Conservation (phyloP, 2,329 filamentous ascomycete genomes). For the Xylariaceae sp. region DNA sequence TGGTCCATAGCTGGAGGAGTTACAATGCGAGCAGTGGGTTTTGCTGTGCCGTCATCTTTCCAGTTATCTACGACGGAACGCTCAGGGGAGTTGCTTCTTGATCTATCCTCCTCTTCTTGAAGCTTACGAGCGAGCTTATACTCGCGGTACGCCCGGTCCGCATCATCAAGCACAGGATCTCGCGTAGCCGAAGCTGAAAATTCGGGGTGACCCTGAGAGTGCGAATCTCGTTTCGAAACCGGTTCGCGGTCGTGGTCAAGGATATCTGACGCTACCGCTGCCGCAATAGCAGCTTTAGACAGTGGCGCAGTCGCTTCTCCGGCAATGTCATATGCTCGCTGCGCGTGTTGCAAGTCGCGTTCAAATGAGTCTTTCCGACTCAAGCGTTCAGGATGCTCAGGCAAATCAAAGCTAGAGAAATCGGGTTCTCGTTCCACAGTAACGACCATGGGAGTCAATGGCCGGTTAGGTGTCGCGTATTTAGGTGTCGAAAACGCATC, state of each 20-base stretch:
- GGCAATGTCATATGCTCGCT: slow-evolving; percentile 42
- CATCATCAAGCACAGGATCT: slow-evolving; percentile 53
- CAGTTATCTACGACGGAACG: slow-evolving; percentile 55
- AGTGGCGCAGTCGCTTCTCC: slow-evolving; percentile 47
- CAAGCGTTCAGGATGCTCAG: slow-evolving; percentile 31
- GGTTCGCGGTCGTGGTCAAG: slow-evolving; percentile 31
- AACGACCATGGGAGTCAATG: slow-evolving; percentile 47
- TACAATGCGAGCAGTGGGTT: slow-evolving; percentile 42
- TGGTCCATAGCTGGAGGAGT: slow-evolving; percentile 49
- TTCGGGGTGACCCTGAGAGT: slow-evolving; percentile 33
- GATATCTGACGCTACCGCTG: slow-evolving; percentile 42
- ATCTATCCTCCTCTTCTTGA: slow-evolving; percentile 50
- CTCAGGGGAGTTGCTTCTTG: slow-evolving; percentile 48
- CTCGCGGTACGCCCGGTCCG: slow-evolving; percentile 56
- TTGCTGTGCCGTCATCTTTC: slow-evolving; percentile 36
- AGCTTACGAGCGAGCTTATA: slow-evolving; percentile 50
- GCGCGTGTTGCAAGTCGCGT: slow-evolving; percentile 42
- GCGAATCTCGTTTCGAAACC: slow-evolving; percentile 32
- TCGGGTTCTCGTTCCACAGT: slow-evolving; percentile 53
- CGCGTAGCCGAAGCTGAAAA: slow-evolving; percentile 25
- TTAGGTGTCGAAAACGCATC: slow-evolving; percentile 48
- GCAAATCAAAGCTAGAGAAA: slow-evolving; percentile 34
- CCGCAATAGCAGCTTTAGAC: slow-evolving; percentile 43
- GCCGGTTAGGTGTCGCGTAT: slow-evolving; percentile 36
- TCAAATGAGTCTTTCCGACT: slow-evolving; percentile 51